Evolutionary conservation across 2,329 filamentous ascomycete genomes (phyloP).

Genomic region (Monosporascus sp.): DNA sequence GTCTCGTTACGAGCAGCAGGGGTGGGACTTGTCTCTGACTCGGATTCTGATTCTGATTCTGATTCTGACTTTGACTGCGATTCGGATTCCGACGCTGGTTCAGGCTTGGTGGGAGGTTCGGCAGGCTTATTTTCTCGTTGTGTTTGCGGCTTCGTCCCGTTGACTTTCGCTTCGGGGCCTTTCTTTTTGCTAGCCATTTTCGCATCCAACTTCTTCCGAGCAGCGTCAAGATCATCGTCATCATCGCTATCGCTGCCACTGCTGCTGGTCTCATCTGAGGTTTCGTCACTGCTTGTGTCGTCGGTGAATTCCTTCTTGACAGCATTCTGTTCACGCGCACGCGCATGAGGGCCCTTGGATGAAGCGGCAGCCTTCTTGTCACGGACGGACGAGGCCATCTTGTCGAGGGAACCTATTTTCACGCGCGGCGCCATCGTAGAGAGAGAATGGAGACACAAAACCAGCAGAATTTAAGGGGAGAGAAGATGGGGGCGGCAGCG

Average conservation of each 20-base stretch:
- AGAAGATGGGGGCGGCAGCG: background rate
- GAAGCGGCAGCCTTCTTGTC: slow-evolving; percentile 17
- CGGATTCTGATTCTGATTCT: slow-evolving; percentile 8
- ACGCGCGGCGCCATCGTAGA: slow-evolving; percentile 8
- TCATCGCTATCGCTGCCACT: slow-evolving; percentile 30
- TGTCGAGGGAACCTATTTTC: slow-evolving; percentile 13
- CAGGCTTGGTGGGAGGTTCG: slow-evolving; percentile 7
- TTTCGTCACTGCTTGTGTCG: slow-evolving; percentile 28
- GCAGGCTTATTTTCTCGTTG: slow-evolving; percentile 11
- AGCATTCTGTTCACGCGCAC: slow-evolving; percentile 10
- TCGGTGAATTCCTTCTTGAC: slow-evolving; percentile 16
- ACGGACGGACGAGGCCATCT: slow-evolving; percentile 20
- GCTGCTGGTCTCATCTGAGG: slow-evolving; percentile 27
- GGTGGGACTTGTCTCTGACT: slow-evolving; percentile 7
- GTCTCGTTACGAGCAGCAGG: slow-evolving; percentile 10
- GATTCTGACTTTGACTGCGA: slow-evolving; percentile 1
- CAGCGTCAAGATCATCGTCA: slow-evolving; percentile 24
- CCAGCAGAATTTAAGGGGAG: background rate
- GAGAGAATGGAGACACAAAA: background rate
- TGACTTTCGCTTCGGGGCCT: slow-evolving; percentile 15
- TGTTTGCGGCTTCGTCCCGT: slow-evolving; percentile 13
- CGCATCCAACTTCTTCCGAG: slow-evolving; percentile 28
- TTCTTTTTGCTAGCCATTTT: slow-evolving; percentile 25
- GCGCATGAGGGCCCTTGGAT: slow-evolving; percentile 8
- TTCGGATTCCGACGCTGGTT: slow-evolving; percentile 8